Percentiles rank a stretch among this genome's conserved stretches.
phyloP scores from a whole-genome alignment of 257 asterid genomes.

The Fraxinus cuspidata region DNA sequence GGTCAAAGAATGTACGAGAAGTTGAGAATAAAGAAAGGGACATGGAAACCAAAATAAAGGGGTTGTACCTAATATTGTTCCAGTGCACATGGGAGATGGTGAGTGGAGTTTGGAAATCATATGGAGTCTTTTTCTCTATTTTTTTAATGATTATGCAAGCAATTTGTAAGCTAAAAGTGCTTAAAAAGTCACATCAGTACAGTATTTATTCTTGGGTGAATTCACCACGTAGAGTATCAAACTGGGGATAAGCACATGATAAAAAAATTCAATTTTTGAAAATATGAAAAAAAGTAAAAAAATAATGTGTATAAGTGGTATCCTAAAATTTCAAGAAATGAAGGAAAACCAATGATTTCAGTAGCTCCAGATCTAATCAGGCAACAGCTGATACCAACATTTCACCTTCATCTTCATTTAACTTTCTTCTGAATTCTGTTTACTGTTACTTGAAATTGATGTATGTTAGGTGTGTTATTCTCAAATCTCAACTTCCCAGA shows the following conservation, averaged over 20 bases:
- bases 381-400: slow-evolving; percentile 53
- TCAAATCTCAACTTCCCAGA: neutral
- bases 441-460: slow-evolving; percentile 16
- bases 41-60: neutral
- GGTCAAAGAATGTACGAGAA: neutral
- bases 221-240: neutral
- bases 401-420: slow-evolving; percentile 46
- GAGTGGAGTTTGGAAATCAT: neutral
- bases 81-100: neutral
- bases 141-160: neutral
- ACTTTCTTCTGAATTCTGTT: slow-evolving; percentile 8
- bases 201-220: too few relatives aligned
- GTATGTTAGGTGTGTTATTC: slow-evolving; percentile 30
- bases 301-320: slow-evolving; percentile 26
- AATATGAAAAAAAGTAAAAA: too few relatives aligned
- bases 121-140: neutral
- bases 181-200: too few relatives aligned
- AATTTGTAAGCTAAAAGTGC: neutral
- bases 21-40: neutral
- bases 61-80: neutral
- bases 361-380: slow-evolving; percentile 38
- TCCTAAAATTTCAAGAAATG: slow-evolving; percentile 21
- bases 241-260: slow-evolving; percentile 4
- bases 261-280: too few relatives aligned
- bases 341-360: slow-evolving; percentile 29